Conservation (phyloP, 2,329 filamentous ascomycete species). For the Sporothrix brunneoviolacea region DNA sequence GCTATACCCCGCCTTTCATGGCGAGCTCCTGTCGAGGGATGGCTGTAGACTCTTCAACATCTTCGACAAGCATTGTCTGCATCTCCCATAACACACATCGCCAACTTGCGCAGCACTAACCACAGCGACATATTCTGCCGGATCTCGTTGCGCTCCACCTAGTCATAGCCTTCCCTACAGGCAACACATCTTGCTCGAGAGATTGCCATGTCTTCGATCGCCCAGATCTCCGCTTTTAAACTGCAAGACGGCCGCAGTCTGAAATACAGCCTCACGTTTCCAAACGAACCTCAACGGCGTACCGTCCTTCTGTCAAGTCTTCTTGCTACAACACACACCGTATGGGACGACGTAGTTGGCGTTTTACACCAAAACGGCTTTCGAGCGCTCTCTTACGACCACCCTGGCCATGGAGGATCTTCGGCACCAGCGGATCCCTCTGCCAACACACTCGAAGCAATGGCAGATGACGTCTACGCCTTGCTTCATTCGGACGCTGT, state of each 20-base stretch:
- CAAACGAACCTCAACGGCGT: constrained; percentile 17
- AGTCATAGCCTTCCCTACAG: background rate
- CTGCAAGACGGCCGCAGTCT: constrained; percentile 12
- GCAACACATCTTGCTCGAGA: too few relatives aligned
- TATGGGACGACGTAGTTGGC: constrained; percentile 35
- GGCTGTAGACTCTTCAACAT: too few relatives aligned
- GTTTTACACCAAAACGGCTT: constrained; percentile 30
- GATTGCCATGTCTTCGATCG: too few relatives aligned
- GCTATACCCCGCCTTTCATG: constrained; percentile 3
- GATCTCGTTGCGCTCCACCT: too few relatives aligned
- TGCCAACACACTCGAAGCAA: constrained; percentile 32
- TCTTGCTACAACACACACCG: constrained; percentile 29
- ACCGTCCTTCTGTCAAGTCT: constrained; percentile 35
- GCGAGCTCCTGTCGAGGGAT: too few relatives aligned
- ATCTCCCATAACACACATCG: too few relatives aligned
- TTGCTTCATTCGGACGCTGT: too few relatives aligned
- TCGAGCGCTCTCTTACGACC: constrained; percentile 35
- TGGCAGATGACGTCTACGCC: constrained; percentile 31
- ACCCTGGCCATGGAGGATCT: constrained; percentile 37
- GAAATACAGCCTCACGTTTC: constrained; percentile 8
- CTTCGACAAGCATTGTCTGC: too few relatives aligned
- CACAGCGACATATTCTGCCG: too few relatives aligned
- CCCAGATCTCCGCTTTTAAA: background rate
- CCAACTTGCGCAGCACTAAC: too few relatives aligned
- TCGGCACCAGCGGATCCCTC: constrained; percentile 26